A percentile compares a stretch with the other conserved stretches of the same genome.
Conservation (phyloP, 2,329 filamentous ascomycete genomes). For the Aspergillus luchuensis region DNA sequence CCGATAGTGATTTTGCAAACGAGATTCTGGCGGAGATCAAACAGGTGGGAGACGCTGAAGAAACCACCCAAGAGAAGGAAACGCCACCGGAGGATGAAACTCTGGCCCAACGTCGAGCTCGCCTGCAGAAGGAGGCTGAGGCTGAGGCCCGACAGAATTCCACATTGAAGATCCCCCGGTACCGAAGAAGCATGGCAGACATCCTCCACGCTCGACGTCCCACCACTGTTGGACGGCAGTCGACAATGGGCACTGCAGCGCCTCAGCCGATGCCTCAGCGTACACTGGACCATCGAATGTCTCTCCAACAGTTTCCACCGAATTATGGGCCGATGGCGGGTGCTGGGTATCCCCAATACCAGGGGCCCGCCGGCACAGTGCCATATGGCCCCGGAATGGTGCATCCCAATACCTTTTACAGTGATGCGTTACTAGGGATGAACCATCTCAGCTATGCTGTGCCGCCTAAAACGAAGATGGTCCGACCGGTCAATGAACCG, state of each 20-base stretch:
- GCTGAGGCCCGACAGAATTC: slow-evolving; percentile 28
- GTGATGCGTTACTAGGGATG: slow-evolving; percentile 31
- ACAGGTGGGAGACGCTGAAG: slow-evolving; percentile 28
- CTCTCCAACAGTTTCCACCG: slow-evolving; percentile 33
- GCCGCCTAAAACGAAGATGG: slow-evolving; percentile 29
- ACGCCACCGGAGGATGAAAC: slow-evolving; percentile 46
- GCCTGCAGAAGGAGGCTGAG: slow-evolving; percentile 46
- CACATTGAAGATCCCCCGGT: slow-evolving; percentile 30
- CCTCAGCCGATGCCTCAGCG: slow-evolving; percentile 21
- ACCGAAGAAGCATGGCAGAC: slow-evolving; percentile 50
- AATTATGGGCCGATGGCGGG: slow-evolving; percentile 22
- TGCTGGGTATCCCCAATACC: slow-evolving; percentile 18
- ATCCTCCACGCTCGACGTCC: slow-evolving; percentile 57
- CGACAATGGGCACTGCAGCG: slow-evolving; percentile 27
- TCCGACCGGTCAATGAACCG: slow-evolving; percentile 47
- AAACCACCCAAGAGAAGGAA: slow-evolving; percentile 25
- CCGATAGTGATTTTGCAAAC: slow-evolving; percentile 46
- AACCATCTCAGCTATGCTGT: slow-evolving; percentile 31
- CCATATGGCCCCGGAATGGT: slow-evolving; percentile 30
- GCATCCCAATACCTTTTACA: slow-evolving; percentile 31
- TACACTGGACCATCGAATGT: slow-evolving; percentile 29
- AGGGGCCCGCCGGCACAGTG: slow-evolving; percentile 23
- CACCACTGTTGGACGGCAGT: slow-evolving; percentile 32
- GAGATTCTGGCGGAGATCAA: slow-evolving; percentile 48
- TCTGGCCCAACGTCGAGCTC: slow-evolving; percentile 48